Evolutionary conservation across 202 grass and related monocot genomes (phyloP), one percentile per base, ranked within the genome.

Genomic region (Zizania palustris): DNA sequence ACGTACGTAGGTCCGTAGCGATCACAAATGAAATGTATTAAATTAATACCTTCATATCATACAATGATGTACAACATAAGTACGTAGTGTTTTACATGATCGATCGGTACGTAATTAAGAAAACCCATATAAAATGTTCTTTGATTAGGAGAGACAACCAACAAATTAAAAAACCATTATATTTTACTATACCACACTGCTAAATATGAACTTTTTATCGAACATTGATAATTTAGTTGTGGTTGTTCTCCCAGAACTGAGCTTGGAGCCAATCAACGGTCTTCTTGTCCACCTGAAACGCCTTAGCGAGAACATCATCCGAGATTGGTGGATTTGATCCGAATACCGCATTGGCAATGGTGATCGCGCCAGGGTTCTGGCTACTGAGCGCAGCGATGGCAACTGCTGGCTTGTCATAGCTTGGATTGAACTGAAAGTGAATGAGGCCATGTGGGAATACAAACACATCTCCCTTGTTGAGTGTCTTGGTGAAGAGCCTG

Each of bases 351-450:
- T 86, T 63, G 0, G 77, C 78, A 48, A 86, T 60, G n/a, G 77
- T 74, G 18, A 86, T 72, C 0, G 43, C 63, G 4, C 83, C 77
- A 0, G 77, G 83, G 59, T 84, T 77, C 64, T 84, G 81, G 38
- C 80, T 82, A 42, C 69, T 75, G 14, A 75, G n/a, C 1, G 50
- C 46, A 4, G 80, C 60, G 21, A 83, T 41, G 9, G 69, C 80
- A 7, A 75, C 70, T 0, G 60, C 80, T 67, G 55, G 13, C 11
- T 62, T 36, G 51, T 73, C 0, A 3, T 4, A 7, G 40, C 53
- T 66, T 13, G 63, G 38, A 21, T 82, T 82, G 79, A 64, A 82
- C 5, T 82, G 79, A 19, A 79, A 81, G n/a, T 81, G 78, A 51
- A 81, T 63, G 4, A 81, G 78, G 8, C 67, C 78, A 16, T 81